These are phyloP conservation scores for Penicillium oxalicum DNA, from an alignment of 2,329 filamentous ascomycete species.

Conservation along the genomic window DNA sequence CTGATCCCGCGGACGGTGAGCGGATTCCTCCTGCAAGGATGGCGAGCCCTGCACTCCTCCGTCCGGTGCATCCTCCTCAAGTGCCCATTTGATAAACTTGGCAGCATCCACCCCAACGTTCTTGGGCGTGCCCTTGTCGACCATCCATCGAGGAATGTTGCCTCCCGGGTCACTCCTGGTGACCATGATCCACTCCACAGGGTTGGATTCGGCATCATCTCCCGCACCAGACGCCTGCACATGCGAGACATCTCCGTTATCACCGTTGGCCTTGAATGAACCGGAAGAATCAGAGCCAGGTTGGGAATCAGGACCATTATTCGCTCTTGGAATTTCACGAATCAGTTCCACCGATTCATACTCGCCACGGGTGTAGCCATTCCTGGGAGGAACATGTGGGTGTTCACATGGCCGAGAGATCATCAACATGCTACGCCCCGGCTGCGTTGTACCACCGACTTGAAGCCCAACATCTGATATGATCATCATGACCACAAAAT, in stretches of 20 bases:
- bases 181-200: conserved; percentile 89
- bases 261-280: background rate
- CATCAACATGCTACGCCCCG: conserved; percentile 70
- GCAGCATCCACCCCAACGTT: conserved; percentile 73
- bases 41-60: conserved; percentile 21
- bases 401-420: conserved; percentile 80
- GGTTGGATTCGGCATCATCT: conserved; percentile 52
- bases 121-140: conserved; percentile 79
- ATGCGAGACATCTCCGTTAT: conserved; percentile 29
- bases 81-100: conserved; percentile 78
- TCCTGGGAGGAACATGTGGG: conserved; percentile 61
- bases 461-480: conserved; percentile 50
- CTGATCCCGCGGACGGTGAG: background rate
- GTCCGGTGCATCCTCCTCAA: conserved; percentile 43
- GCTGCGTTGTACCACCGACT: conserved; percentile 17
- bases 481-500: conserved; percentile 76
- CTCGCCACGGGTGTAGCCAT: conserved; percentile 72
- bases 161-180: conserved; percentile 84
- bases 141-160: conserved; percentile 81
- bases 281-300: conserved; percentile 1
- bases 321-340: conserved; percentile 61
- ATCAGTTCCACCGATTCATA: conserved; percentile 94
- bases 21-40: background rate
- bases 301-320: conserved; percentile 1
- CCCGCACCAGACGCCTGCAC: conserved; percentile 2